Evolutionary conservation across 805 yeast genomes (phyloP).

Genomic region (Wickerhamomyces sydowiorum): DNA sequence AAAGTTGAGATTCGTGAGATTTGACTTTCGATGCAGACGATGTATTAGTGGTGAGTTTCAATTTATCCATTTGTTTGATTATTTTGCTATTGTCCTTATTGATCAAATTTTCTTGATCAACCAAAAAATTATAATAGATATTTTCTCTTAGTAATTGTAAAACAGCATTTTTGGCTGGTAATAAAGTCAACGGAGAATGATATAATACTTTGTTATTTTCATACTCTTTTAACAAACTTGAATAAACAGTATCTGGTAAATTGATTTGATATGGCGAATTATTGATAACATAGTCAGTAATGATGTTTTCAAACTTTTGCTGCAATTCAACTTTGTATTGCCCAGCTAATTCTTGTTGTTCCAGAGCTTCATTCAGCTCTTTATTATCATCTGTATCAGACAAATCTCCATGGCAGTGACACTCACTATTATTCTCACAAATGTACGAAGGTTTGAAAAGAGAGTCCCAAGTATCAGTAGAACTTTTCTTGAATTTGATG

Average conservation of each 20-base stretch:
- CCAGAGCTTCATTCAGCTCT: conserved; percentile 13
- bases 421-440: conserved; percentile 6
- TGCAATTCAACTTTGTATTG: conserved; percentile 15
- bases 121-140: conserved; percentile 24
- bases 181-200: conserved; percentile 26
- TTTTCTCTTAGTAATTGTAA: conserved; percentile 27
- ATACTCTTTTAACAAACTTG: conserved; percentile 23
- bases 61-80: background rate
- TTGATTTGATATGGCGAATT: conserved; percentile 45
- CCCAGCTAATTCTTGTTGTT: conserved; percentile 14
- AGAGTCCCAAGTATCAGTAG: conserved; percentile 11
- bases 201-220: conserved; percentile 20
- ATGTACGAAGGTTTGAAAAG: conserved; percentile 7
- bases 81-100: conserved; percentile 3
- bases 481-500: background rate
- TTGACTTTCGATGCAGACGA: background rate
- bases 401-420: conserved; percentile 10
- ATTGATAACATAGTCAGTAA: conserved; percentile 33
- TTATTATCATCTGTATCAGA: conserved; percentile 8
- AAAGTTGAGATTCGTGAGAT: background rate
- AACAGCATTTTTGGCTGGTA: conserved; percentile 26
- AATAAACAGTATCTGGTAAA: conserved; percentile 34
- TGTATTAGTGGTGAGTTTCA: background rate
- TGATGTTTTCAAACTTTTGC: conserved; percentile 33
- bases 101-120: conserved; percentile 15